Percentiles rank a stretch among this genome's conserved stretches.
These are phyloP conservation scores for Sordariomycetes sp. DNA, from an alignment of 2,329 filamentous ascomycete species.

Conservation along the genomic window DNA sequence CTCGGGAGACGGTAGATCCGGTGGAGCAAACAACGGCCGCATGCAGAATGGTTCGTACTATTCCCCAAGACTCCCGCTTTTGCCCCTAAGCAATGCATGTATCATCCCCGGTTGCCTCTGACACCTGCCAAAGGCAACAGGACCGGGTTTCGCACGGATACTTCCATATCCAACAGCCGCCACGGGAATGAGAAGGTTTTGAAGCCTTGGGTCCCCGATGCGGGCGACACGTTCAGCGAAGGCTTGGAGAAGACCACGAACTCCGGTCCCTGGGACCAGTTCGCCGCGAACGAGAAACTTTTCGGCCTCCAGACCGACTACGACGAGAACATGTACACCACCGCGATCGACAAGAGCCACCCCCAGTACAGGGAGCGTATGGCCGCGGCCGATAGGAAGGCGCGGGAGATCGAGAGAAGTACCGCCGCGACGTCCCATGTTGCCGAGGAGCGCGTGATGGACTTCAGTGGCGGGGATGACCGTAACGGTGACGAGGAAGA, in stretches of 20 bases:
- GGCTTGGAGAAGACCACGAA: constrained; percentile 54
- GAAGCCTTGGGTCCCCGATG: constrained; percentile 70
- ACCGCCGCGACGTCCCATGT: constrained; percentile 69
- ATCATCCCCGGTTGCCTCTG: not conserved
- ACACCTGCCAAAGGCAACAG: constrained; percentile 44
- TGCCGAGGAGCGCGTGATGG: constrained; percentile 76
- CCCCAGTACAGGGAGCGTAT: constrained; percentile 71
- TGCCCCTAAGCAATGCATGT: not conserved
- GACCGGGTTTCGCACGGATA: constrained; percentile 71
- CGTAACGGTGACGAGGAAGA: constrained; percentile 81
- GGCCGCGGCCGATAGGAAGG: constrained; percentile 71
- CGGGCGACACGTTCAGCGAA: constrained; percentile 50
- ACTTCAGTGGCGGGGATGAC: constrained; percentile 51
- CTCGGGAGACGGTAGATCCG: constrained; percentile 10
- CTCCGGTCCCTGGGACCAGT: constrained; percentile 73
- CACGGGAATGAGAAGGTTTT: constrained; percentile 62
- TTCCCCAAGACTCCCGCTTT: not conserved
- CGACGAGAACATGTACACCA: constrained; percentile 92
- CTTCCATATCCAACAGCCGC: constrained; percentile 71
- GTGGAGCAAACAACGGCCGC: constrained; percentile 10
- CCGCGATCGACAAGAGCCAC: constrained; percentile 72
- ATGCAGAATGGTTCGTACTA: constrained; percentile 24
- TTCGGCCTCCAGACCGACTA: constrained; percentile 88
- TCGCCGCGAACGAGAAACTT: constrained; percentile 75
- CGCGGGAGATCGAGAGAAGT: constrained; percentile 78